These are phyloP conservation scores for Colletotrichum scovillei DNA, from an alignment of 2,329 filamentous ascomycete genomes.

Conservation along the genomic window DNA sequence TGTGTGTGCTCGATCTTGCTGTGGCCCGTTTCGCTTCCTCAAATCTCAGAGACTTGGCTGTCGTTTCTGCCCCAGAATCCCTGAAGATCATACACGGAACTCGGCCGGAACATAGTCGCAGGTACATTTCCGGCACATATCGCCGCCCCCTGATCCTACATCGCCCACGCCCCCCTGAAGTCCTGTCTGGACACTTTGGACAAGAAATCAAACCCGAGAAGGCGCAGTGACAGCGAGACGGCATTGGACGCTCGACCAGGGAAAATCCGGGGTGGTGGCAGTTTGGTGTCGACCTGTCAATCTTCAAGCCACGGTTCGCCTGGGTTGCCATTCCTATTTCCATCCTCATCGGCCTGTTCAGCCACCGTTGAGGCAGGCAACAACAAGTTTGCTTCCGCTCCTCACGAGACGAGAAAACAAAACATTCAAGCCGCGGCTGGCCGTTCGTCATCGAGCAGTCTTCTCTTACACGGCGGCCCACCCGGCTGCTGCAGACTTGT, in stretches of 20 bases:
- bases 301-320: not conserved
- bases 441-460: constrained; percentile 24
- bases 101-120: constrained; percentile 18
- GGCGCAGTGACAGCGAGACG: constrained; percentile 7
- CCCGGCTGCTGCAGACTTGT: constrained; percentile 31
- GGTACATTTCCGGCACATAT: constrained; percentile 4
- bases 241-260: not conserved
- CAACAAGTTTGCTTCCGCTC: not conserved
- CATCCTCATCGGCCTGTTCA: too few species aligned
- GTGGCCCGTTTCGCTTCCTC: constrained; percentile 7
- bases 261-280: constrained; percentile 19
- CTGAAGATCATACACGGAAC: constrained; percentile 33
- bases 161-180: not conserved
- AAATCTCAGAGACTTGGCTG: constrained; percentile 12
- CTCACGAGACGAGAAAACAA: constrained; percentile 7
- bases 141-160: constrained; percentile 27
- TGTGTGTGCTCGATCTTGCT: not conserved
- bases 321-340: not conserved
- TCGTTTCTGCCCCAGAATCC: constrained; percentile 20
- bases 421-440: constrained; percentile 3
- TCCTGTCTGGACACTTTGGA: not conserved
- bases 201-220: constrained; percentile 10
- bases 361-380: not conserved
- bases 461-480: constrained; percentile 29
- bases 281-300: not conserved